Percentiles rank a stretch among this genome's conserved stretches.
These are phyloP conservation scores for Colletotrichum aenigma DNA, from an alignment of 2,329 filamentous ascomycete genomes.

Conservation along the genomic window DNA sequence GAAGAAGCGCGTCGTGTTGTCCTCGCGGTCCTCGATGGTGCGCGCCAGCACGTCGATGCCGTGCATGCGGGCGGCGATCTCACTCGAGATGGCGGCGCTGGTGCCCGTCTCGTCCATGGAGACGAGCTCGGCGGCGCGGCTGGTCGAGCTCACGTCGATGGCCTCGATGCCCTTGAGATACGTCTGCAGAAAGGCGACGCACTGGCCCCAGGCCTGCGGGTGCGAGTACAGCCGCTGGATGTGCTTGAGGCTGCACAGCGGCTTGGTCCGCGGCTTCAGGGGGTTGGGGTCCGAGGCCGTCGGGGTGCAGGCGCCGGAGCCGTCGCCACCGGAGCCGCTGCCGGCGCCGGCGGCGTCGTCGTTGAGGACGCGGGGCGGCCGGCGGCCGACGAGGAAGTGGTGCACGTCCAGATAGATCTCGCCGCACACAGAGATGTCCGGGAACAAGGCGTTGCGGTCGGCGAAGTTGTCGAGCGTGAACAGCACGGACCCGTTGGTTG, in stretches of 20 bases:
- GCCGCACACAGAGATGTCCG: conserved; percentile 75
- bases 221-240: conserved; percentile 87
- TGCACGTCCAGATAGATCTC: conserved; percentile 89
- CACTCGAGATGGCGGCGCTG: conserved; percentile 79
- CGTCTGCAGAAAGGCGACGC: conserved; percentile 72
- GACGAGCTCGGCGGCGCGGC: conserved; percentile 80
- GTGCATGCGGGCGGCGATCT: conserved; percentile 72
- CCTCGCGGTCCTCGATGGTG: conserved; percentile 73
- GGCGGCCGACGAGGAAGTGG: conserved; percentile 78
- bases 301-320: conserved; percentile 54
- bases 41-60: conserved; percentile 71
- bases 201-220: conserved; percentile 95
- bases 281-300: conserved; percentile 50
- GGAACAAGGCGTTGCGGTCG: conserved; percentile 68
- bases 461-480: conserved; percentile 90
- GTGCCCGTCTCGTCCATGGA: conserved; percentile 60
- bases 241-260: conserved; percentile 57
- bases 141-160: conserved; percentile 85
- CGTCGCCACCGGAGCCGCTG: conserved; percentile 19
- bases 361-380: conserved; percentile 19
- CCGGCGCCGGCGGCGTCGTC: conserved; percentile 31
- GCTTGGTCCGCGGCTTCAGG: conserved; percentile 48
- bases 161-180: conserved; percentile 77
- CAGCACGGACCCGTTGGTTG: conserved; percentile 89
- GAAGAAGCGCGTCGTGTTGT: conserved; percentile 83